Evolutionary conservation across 805 yeast genomes (phyloP), one percentile per base, ranked within the genome.

Genomic region (Suhomyces canberraensis): DNA sequence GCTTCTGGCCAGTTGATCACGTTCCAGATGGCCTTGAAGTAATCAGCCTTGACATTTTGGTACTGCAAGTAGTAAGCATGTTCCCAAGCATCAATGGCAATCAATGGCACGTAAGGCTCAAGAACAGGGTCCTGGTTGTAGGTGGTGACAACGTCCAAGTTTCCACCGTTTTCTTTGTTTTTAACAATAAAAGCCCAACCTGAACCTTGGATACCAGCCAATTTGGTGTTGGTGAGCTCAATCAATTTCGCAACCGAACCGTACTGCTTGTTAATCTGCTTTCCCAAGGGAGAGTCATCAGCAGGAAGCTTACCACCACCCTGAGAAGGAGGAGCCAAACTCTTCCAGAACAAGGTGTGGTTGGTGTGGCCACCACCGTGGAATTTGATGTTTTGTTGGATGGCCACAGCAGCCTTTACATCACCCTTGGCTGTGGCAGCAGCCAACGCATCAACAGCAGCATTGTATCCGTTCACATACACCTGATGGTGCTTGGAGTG

Each of bases 31-130:
- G 73, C 71, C 51, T 71, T 71, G 51, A 71, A 69, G 51, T 71
- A 71, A 50, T 69, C 75, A 14, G 58, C 72, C 52, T 72, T 72
- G 41, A 66, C 74, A 48, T 72, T 72, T 49, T 72, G 74, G 56
- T 71, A 72, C 47, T 72, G 76, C 51, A 72, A 68, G 57, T 72
- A 72, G 55, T 71, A 72, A 39, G 76, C 76, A 47, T 72, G 76
- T 50, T 72, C 76, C 77, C 77, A 72, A 37, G 75, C 75, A 54
- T 72, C 77, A 52, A 72, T 71, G 13, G 75, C 76, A 43, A 72
- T 58, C 53, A 71, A 63, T 11, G 73, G 71, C 35, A 64, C 66
- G 36, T 58, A 61, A 8, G 70, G 66, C 8, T 66, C 69, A 16
- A 66, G 58, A 14, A 69, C 71, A 14, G 76, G 69, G 48, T 72